These are phyloP conservation scores for Ascochyta fabae DNA, from an alignment of 2,329 filamentous ascomycete species.

Conservation along the genomic window DNA sequence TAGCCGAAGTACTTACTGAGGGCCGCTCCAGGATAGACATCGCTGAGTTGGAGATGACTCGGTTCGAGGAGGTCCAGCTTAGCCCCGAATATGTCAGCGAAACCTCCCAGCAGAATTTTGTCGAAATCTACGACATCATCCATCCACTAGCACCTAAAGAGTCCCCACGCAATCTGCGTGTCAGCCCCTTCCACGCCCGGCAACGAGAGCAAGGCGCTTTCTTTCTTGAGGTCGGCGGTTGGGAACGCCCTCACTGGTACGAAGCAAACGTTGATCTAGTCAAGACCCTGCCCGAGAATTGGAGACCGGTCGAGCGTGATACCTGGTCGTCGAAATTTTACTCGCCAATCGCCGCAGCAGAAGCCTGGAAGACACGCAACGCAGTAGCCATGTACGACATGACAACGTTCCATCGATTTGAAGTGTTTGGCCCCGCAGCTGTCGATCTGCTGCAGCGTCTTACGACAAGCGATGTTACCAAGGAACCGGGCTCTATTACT, in stretches of 20 bases:
- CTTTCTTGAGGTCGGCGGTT: constrained; percentile 66
- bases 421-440: constrained; percentile 65
- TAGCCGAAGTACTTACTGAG: constrained; percentile 65
- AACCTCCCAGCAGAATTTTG: constrained; percentile 67
- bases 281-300: constrained; percentile 58
- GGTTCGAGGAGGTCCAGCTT: constrained; percentile 68
- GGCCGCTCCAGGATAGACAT: constrained; percentile 64
- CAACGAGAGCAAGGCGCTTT: constrained; percentile 63
- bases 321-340: constrained; percentile 64
- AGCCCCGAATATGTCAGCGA: constrained; percentile 63
- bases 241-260: constrained; percentile 70
- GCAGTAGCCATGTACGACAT: constrained; percentile 69
- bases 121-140: constrained; percentile 69
- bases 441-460: constrained; percentile 61
- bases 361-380: constrained; percentile 70
- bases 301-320: constrained; percentile 64
- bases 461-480: constrained; percentile 58
- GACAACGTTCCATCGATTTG: constrained; percentile 65
- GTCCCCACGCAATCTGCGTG: constrained; percentile 64
- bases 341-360: constrained; percentile 64
- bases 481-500: constrained; percentile 58
- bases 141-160: constrained; percentile 65
- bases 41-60: constrained; percentile 64
- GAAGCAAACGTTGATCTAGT: constrained; percentile 62
- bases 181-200: constrained; percentile 64